Conservation (phyloP, 2,329 filamentous ascomycete species). For the Colletotrichum endophyticum region DNA sequence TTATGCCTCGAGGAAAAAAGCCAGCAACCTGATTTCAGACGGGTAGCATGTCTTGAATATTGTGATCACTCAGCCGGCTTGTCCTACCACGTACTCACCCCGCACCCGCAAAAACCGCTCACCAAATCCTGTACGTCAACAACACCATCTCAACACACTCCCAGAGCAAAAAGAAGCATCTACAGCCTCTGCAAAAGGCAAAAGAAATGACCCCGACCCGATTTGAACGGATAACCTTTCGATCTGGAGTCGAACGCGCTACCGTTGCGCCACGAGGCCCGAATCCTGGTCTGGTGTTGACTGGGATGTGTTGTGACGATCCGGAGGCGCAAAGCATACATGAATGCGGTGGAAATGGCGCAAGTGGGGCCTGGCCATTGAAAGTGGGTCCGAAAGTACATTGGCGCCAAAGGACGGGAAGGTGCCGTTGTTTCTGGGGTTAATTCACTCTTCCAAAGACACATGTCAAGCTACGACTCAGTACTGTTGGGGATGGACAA, state of each 20-base stretch:
- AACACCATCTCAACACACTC: neutral
- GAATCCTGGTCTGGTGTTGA: neutral
- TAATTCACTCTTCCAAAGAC: neutral
- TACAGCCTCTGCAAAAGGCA: neutral
- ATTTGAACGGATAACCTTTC: slow-evolving; percentile 22
- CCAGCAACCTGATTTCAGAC: neutral
- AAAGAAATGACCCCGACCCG: slow-evolving; percentile 12
- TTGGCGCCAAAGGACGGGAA: neutral
- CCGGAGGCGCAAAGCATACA: fast-evolving
- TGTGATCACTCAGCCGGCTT: neutral
- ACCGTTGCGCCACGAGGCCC: slow-evolving; percentile 18
- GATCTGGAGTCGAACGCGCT: slow-evolving; percentile 22
- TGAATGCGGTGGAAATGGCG: neutral
- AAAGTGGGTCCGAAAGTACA: neutral
- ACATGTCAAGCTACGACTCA: neutral
- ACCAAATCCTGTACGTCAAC: neutral
- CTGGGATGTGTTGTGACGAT: neutral
- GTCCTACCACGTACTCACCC: neutral
- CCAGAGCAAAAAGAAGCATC: neutral
- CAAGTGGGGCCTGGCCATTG: neutral
- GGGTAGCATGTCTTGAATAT: neutral
- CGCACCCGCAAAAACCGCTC: neutral
- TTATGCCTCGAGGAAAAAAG: neutral
- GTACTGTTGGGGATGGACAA: neutral
- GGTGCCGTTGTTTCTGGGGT: neutral